Conservation (phyloP, 768 basidiomycete species). For the Leccinum subgranulosum region DNA sequence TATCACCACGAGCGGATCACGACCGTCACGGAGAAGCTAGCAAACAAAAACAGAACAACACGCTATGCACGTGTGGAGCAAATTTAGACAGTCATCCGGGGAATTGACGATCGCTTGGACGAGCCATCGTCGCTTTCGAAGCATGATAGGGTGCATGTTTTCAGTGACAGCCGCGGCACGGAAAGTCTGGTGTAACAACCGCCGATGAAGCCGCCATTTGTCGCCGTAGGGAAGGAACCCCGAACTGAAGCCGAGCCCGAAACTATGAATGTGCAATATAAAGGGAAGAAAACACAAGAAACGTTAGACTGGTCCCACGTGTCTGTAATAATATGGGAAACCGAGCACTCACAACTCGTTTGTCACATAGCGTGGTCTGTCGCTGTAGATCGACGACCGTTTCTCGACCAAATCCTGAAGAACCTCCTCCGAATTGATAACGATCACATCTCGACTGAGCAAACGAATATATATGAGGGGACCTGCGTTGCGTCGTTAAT, state of each 20-base stretch:
- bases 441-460: conserved; percentile 1
- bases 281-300: not conserved
- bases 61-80: conserved; percentile 8
- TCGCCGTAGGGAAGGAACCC: not conserved
- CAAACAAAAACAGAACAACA: not conserved
- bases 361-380: conserved; percentile 8
- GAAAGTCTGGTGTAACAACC: conserved; percentile 18
- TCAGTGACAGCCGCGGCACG: not conserved
- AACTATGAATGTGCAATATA: not conserved
- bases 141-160: conserved; percentile 6
- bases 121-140: conserved; percentile 2
- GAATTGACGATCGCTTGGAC: conserved; percentile 2
- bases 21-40: not conserved
- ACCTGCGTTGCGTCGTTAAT: not conserved
- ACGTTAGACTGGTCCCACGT: not conserved
- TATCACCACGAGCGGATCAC: not conserved
- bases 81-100: not conserved
- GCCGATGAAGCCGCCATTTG: conserved; percentile 3
- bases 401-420: conserved; percentile 11
- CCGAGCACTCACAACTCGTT: conserved; percentile 7
- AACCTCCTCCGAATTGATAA: conserved; percentile 11
- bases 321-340: not conserved
- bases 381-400: conserved; percentile 13
- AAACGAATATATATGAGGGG: conserved; percentile 1
- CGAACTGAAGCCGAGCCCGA: conserved; percentile 17